A percentile compares a stretch with the other conserved stretches of the same genome.
Evolutionary conservation across 1,139 yeast species (phyloP).

Genomic region (Suhomyces chickasaworum): DNA sequence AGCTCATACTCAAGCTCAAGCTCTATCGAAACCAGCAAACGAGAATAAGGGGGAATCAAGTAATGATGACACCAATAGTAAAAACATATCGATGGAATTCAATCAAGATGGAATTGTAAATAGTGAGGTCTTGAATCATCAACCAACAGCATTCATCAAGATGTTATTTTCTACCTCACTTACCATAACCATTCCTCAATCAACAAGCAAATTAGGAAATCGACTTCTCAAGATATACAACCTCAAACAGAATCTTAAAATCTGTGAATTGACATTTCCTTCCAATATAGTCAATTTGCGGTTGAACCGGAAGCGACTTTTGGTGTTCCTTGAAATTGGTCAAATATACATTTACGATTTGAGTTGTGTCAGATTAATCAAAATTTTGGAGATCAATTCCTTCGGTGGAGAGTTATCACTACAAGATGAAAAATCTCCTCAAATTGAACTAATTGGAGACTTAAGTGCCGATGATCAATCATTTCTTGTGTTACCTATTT

Average conservation of each 20-base stretch:
- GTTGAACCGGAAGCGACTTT: conserved; percentile 65
- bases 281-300: conserved; percentile 60
- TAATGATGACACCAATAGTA: neutral
- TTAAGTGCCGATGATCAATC: conserved; percentile 53
- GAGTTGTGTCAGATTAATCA: conserved; percentile 67
- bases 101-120: neutral
- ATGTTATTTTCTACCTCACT: conserved; percentile 74
- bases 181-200: conserved; percentile 58
- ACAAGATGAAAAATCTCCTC: conserved; percentile 19
- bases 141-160: conserved; percentile 44
- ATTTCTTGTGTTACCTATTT: conserved; percentile 43
- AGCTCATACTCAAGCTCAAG: too few relatives aligned
- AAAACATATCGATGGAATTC: neutral
- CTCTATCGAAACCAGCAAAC: neutral
- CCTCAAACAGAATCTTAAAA: conserved; percentile 66
- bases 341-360: conserved; percentile 73
- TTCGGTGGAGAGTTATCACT: conserved; percentile 9
- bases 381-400: conserved; percentile 50
- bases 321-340: conserved; percentile 60
- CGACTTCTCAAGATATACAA: conserved; percentile 63
- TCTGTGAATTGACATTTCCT: conserved; percentile 72
- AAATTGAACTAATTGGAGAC: conserved; percentile 44
- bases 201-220: conserved; percentile 45
- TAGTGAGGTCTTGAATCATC: neutral
- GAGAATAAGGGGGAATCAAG: neutral